phyloP scores from a whole-genome alignment of 768 basidiomycete species.

The Auricularia auricula-judae region DNA sequence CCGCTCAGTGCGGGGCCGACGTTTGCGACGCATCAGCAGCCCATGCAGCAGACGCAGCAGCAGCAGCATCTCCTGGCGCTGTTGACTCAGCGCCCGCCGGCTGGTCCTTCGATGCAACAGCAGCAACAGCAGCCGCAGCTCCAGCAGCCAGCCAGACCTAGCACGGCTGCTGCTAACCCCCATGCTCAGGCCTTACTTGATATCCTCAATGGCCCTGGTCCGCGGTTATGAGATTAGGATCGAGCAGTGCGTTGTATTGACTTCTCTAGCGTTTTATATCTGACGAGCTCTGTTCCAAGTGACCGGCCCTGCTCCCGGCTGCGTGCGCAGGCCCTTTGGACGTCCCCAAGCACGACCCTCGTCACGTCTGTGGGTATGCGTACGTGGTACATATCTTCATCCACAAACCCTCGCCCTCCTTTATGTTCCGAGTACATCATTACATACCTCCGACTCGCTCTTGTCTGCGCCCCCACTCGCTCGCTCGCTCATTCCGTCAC shows the following conservation, averaged over 20 bases:
- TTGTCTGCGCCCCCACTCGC: background rate
- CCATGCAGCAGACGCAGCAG: conserved; percentile 8
- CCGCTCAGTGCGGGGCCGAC: background rate
- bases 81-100: conserved; percentile 7
- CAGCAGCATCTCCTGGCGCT: conserved; percentile 13
- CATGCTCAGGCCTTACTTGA: background rate
- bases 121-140: background rate
- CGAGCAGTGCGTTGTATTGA: no score
- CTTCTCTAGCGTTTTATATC: no score
- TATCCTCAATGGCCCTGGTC: background rate
- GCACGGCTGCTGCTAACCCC: background rate
- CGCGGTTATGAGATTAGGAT: no score
- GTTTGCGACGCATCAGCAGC: background rate
- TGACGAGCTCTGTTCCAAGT: no score
- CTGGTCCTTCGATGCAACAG: no score
- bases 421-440: background rate
- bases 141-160: background rate
- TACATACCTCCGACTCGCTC: background rate
- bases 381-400: background rate
- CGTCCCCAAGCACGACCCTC: no score
- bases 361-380: no score
- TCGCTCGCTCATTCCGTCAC: background rate
- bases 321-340: no score
- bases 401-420: background rate
- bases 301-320: no score